Base-by-base conservation (phyloP, 2,329 filamentous ascomycete species). In the Zopfia rhizophila region DNA sequence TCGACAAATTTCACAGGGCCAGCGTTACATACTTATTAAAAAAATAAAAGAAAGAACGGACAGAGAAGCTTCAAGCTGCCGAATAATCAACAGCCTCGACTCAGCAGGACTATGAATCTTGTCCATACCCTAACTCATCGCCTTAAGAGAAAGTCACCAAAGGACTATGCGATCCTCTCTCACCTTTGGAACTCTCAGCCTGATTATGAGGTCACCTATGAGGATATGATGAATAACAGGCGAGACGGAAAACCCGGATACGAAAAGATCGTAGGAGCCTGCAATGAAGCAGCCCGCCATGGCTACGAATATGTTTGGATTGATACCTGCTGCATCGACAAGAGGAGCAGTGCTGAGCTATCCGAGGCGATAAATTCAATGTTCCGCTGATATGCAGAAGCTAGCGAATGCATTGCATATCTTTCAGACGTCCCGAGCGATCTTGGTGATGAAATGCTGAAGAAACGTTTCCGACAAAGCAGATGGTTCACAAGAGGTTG, bases 261-360 rank as follows among this genome's bases (percentile, higher is more conserved):
- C 7, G 29, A 43, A 12, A 21, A 19, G 11, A 38, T 27, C 22
- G 5, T 13, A 11, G 21, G 22, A 16, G 23, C 17, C 5, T 14
- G 10, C 17, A 22, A 12, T 11, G 29, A 33, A 23, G 51, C 51
- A 8, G 3, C 3, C 4, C 3, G 21, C 3, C n/a, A 44, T 17
- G 31, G 23, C 12, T 44, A 28, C 19, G 32, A 44, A 25, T 45
- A 46, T 21, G 29, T 21, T 6, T 48, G 47, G 45, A 48, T 54
- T 22, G 51, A 54, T 21, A 45, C 47, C 8, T 63, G 55, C 27
- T 61, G 58, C 31, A 65, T 63, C 37, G 53, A 63, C 31, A 63
- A 63, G 21, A 55, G 51, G 2, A 52, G 47, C 7, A 58, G 55
- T 30, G 53, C 58, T 3, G 59, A 63, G 28, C 38, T 64, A 10